Conservation (phyloP, 1,284 basidiomycete genomes). For the Fomitopsis palustris region DNA sequence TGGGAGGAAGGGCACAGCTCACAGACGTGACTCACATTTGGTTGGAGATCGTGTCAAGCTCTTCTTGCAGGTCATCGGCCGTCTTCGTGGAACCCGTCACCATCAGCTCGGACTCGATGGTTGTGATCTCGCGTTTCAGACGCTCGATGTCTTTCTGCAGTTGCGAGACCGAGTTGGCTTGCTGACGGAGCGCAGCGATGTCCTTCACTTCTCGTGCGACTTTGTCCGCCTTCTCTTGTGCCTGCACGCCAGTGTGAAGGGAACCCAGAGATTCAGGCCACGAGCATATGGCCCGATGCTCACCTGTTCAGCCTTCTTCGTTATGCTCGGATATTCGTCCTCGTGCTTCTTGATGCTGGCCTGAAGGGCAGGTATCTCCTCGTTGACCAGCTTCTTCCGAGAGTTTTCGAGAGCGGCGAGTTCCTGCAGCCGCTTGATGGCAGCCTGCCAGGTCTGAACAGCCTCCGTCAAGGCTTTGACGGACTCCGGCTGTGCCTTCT, state of each 20-base stretch:
- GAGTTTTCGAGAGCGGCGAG: slow-evolving; percentile 53
- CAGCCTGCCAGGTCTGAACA: slow-evolving; percentile 57
- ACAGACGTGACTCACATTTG: slow-evolving; percentile 56
- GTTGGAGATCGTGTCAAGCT: slow-evolving; percentile 59
- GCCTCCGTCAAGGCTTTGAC: slow-evolving; percentile 42
- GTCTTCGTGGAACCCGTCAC: slow-evolving; percentile 77
- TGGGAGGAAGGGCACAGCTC: not conserved
- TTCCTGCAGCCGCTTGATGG: slow-evolving; percentile 55
- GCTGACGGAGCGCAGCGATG: slow-evolving; percentile 60
- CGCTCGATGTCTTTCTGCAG: slow-evolving; percentile 64
- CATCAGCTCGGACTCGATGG: slow-evolving; percentile 68
- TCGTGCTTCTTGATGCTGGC: slow-evolving; percentile 60
- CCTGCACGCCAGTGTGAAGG: slow-evolving; percentile 30
- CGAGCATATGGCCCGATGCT: not conserved
- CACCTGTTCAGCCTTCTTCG: slow-evolving; percentile 57
- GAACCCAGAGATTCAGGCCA: not conserved
- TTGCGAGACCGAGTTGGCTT: slow-evolving; percentile 60
- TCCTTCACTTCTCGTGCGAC: slow-evolving; percentile 60
- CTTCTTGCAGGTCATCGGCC: slow-evolving; percentile 78
- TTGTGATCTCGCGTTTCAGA: slow-evolving; percentile 60
- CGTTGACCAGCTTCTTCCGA: slow-evolving; percentile 49
- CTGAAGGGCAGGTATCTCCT: slow-evolving; percentile 68
- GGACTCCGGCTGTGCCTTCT: slow-evolving; percentile 40
- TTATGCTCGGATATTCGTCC: slow-evolving; percentile 46
- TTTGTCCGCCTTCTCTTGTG: slow-evolving; percentile 41